Evolutionary conservation across 805 yeast species (phyloP).

Genomic region (Hanseniaspora lachancei): DNA sequence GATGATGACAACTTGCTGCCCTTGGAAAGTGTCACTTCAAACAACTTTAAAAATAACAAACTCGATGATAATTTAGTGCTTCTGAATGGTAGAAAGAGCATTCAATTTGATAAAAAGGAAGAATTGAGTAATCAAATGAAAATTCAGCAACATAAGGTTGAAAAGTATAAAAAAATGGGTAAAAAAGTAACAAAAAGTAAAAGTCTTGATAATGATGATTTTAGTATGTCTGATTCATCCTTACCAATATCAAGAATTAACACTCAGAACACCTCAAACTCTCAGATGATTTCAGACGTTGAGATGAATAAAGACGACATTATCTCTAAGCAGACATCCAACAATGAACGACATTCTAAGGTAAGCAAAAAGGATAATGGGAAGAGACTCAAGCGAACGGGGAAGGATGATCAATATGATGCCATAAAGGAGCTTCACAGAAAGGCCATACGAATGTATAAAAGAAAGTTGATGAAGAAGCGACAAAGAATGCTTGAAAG

Average conservation of each 20-base stretch:
- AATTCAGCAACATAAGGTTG: slow-evolving; percentile 6
- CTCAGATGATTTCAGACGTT: not conserved
- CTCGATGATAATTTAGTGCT: not conserved
- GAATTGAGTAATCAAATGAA: slow-evolving; percentile 13
- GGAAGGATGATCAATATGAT: slow-evolving; percentile 8
- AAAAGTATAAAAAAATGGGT: not conserved
- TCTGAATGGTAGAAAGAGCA: slow-evolving; percentile 7
- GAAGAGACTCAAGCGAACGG: not conserved
- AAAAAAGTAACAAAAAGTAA: not conserved
- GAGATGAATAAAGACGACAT: not conserved
- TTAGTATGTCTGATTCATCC: slow-evolving; percentile 6
- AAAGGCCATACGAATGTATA: slow-evolving; percentile 11
- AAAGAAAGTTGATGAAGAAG: slow-evolving; percentile 3
- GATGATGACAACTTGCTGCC: not conserved
- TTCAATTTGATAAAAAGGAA: slow-evolving; percentile 10
- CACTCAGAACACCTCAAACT: slow-evolving; percentile 10
- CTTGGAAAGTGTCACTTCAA: not conserved
- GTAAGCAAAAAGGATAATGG: not conserved
- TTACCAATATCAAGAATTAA: slow-evolving; percentile 11
- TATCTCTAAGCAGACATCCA: not conserved
- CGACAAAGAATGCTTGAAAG: not conserved
- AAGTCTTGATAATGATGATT: slow-evolving; percentile 1
- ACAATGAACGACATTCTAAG: not conserved
- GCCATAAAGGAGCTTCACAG: slow-evolving; percentile 12
- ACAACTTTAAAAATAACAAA: not conserved